Base-by-base conservation (phyloP, 345 rosid genomes). In the Eucalyptus erythrocorys region DNA sequence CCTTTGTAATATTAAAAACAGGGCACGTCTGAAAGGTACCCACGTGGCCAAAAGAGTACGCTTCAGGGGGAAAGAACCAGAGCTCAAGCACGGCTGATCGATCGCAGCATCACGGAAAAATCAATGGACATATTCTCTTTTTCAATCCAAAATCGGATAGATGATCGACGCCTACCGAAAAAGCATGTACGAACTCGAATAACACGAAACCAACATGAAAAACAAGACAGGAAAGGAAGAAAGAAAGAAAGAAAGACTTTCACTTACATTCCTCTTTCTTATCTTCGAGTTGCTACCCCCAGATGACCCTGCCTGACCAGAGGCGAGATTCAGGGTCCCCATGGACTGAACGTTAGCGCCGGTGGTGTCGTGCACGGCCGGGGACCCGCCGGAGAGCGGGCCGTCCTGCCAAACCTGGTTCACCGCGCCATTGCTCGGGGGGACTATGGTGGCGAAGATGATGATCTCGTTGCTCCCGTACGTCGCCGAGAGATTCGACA, bases 391-490 rank as follows among this genome's bases (percentile, higher is more conserved):
- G 43, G 95, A 93, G 55, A 97, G 87, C 22, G 95, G 89, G 11
- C 99, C 99, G 43, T 94, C 95, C 90, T 97, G 99, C 99, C 99
- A 96, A 51, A 96, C 94, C 76, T 95, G 97, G 90, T 97, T 95
- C 86, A 96, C 86, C 49, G 92, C 88, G 57, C 90, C 90, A 27
- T 90, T 92, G 34, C 85, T 91, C 7, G 94, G 61, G 51, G 95
- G 94, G 4, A 49, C 91, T 79, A 97, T 87, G 48, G 93, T 95
- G 19, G 98, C 99, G 88, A 93, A 94, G 51, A 98, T 95, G 89
- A 91, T 93, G 27, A 96, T 93, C 94, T 98, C 98, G 27, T 92
- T 93, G 80, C 92, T 91, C 7, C 91, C 88, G 37, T 87, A 95
- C 13, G 93, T 91, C 1, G 98, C 99, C 5, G 95, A 92, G 85